phyloP scores from a whole-genome alignment of 495 filamentous ascomycete genomes.

The Friedmanniomyces endolithicus region DNA sequence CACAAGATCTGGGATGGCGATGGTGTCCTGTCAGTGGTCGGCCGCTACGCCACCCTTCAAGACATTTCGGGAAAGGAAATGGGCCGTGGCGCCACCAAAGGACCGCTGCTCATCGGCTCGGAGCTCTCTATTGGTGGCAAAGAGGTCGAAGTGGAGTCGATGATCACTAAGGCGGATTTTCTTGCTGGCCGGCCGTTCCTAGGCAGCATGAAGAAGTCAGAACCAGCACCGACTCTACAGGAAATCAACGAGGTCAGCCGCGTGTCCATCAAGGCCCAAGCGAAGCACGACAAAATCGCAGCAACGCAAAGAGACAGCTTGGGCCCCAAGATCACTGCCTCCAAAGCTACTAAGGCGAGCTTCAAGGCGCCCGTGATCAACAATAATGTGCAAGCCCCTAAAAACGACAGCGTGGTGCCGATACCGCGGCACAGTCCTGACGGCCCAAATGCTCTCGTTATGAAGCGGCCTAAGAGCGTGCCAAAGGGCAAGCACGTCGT shows the following conservation, averaged over 20 bases:
- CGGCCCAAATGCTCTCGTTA: conserved; percentile 51
- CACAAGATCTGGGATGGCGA: conserved; percentile 86
- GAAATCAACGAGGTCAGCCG: conserved; percentile 6
- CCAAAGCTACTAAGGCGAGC: conserved; percentile 15
- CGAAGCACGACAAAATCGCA: conserved; percentile 16
- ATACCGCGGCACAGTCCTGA: conserved; percentile 56
- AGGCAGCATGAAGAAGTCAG: conserved; percentile 20
- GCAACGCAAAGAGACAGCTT: conserved; percentile 17
- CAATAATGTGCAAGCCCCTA: conserved; percentile 39
- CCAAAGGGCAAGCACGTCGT: conserved; percentile 57
- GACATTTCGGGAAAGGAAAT: conserved; percentile 57
- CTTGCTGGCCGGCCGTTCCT: conserved; percentile 46
- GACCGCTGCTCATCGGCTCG: conserved; percentile 47
- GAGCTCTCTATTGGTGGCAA: conserved; percentile 56
- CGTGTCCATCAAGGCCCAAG: conserved; percentile 16
- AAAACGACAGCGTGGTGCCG: conserved; percentile 31
- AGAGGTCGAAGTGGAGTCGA: conserved; percentile 59
- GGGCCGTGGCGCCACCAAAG: conserved; percentile 45
- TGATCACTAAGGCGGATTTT: conserved; percentile 52
- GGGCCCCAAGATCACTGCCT: conserved; percentile 13
- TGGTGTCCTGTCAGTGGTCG: conserved; percentile 47
- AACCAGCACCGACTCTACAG: conserved; percentile 5
- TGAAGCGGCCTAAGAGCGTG: conserved; percentile 47
- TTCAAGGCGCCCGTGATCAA: conserved; percentile 53
- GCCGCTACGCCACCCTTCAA: conserved; percentile 49